Evolutionary conservation across 2,329 filamentous ascomycete species (phyloP).

Genomic region (Trichophyton verrucosum): DNA sequence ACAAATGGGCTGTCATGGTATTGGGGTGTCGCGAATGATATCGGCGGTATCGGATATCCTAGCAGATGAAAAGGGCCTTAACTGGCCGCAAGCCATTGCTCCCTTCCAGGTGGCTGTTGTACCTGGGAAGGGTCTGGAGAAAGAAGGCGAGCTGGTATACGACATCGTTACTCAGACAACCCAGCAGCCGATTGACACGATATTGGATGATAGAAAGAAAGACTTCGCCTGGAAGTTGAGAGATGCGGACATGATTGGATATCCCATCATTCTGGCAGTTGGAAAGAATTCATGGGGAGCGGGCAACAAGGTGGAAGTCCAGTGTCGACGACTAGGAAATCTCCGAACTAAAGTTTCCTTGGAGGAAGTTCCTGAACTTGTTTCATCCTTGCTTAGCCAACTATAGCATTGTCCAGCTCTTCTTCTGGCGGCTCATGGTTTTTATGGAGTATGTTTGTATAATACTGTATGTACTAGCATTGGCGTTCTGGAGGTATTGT

Average conservation of each 20-base stretch:
- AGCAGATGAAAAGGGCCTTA: slow-evolving; percentile 59
- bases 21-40: slow-evolving; percentile 83
- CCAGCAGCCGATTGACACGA: slow-evolving; percentile 42
- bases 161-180: slow-evolving; percentile 40
- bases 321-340: slow-evolving; percentile 54
- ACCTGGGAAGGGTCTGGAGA: slow-evolving; percentile 35
- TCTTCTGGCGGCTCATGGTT: neutral
- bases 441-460: neutral
- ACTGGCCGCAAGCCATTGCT: slow-evolving; percentile 78
- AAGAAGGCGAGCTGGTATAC: slow-evolving; percentile 48
- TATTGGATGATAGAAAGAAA: slow-evolving; percentile 61
- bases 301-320: slow-evolving; percentile 55
- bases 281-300: slow-evolving; percentile 57
- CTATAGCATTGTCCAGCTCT: slow-evolving; percentile 31
- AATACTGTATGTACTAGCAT: neutral
- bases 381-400: slow-evolving; percentile 37
- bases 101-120: slow-evolving; percentile 69
- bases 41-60: slow-evolving; percentile 70
- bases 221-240: slow-evolving; percentile 72
- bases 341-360: slow-evolving; percentile 48
- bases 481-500: neutral
- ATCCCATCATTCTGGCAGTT: slow-evolving; percentile 69
- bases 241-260: slow-evolving; percentile 82
- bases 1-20: slow-evolving; percentile 94
- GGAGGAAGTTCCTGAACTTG: slow-evolving; percentile 37